Percentiles rank a stretch among this genome's conserved stretches.
Conservation (phyloP, 1,284 basidiomycete genomes). For the Lentinus polychrous region DNA sequence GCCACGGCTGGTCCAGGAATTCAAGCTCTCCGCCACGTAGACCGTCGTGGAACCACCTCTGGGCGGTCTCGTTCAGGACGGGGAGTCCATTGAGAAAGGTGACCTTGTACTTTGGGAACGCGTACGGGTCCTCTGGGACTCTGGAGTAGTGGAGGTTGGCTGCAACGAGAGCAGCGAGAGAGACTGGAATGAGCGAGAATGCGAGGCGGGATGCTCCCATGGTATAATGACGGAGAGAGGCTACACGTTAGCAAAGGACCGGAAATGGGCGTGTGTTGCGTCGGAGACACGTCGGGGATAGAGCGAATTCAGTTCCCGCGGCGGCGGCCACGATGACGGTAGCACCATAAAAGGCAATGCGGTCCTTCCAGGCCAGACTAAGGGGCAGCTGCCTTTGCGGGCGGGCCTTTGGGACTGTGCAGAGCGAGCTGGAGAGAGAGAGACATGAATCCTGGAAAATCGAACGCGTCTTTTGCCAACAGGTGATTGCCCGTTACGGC, state of each 20-base stretch:
- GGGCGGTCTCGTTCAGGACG: slow-evolving; percentile 67
- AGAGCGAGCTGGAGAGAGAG: neutral
- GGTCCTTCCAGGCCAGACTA: neutral
- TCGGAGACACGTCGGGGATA: slow-evolving; percentile 12
- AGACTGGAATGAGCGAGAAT: slow-evolving; percentile 16
- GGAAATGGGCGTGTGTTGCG: slow-evolving; percentile 3
- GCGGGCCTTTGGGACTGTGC: neutral
- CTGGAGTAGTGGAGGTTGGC: slow-evolving; percentile 58
- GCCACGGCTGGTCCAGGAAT: slow-evolving; percentile 65
- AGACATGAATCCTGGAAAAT: slow-evolving; percentile 3
- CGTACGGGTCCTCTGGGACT: slow-evolving; percentile 68
- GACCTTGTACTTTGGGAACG: slow-evolving; percentile 81
- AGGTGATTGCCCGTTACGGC: slow-evolving; percentile 6
- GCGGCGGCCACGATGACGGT: neutral
- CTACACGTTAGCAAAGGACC: neutral
- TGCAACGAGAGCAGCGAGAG: slow-evolving; percentile 18
- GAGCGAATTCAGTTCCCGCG: neutral
- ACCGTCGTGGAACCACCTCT: slow-evolving; percentile 62
- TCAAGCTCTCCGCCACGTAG: slow-evolving; percentile 67
- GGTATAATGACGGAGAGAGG: slow-evolving; percentile 3
- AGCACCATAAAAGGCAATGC: neutral
- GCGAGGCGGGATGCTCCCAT: slow-evolving; percentile 9
- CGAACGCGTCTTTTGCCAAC: neutral
- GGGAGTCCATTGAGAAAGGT: slow-evolving; percentile 77
- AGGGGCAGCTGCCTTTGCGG: neutral